A percentile compares a stretch with the other conserved stretches of the same genome.
Conservation (phyloP, 192 early-diverging fungal genomes). For the Phycomyces blakesleeanus region DNA sequence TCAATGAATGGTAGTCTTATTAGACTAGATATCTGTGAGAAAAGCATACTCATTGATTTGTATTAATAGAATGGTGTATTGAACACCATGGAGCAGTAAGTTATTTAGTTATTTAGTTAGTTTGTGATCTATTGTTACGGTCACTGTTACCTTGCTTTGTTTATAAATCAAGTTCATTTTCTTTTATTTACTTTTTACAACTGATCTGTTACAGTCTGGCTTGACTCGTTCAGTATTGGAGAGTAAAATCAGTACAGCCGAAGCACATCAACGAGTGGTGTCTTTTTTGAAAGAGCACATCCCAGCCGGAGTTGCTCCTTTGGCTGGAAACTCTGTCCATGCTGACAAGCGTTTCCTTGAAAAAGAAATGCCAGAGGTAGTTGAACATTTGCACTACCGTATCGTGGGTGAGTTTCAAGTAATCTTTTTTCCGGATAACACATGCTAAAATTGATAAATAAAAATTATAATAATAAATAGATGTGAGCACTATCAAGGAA, state of each 20-base stretch:
- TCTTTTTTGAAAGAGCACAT: slow-evolving; percentile 73
- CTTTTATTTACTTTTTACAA: not conserved
- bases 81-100: slow-evolving; percentile 77
- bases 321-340: slow-evolving; percentile 95
- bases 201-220: slow-evolving; percentile 53
- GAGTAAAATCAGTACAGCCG: slow-evolving; percentile 57
- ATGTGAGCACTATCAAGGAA: slow-evolving; percentile 93
- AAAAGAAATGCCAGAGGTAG: slow-evolving; percentile 74
- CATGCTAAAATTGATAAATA: too few species aligned
- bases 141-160: too few species aligned
- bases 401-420: slow-evolving; percentile 45
- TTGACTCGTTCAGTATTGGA: slow-evolving; percentile 70
- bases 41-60: too few species aligned
- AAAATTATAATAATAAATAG: slow-evolving; percentile 41
- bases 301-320: slow-evolving; percentile 54
- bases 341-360: slow-evolving; percentile 82
- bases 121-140: too few species aligned
- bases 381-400: slow-evolving; percentile 79
- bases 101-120: slow-evolving; percentile 22
- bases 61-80: slow-evolving; percentile 72
- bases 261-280: slow-evolving; percentile 73
- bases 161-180: too few species aligned
- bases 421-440: not conserved
- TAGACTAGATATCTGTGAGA: too few species aligned
- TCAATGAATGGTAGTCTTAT: slow-evolving; percentile 59